phyloP scores from a whole-genome alignment of 2,329 filamentous ascomycete genomes.

The Chalara sp. region DNA sequence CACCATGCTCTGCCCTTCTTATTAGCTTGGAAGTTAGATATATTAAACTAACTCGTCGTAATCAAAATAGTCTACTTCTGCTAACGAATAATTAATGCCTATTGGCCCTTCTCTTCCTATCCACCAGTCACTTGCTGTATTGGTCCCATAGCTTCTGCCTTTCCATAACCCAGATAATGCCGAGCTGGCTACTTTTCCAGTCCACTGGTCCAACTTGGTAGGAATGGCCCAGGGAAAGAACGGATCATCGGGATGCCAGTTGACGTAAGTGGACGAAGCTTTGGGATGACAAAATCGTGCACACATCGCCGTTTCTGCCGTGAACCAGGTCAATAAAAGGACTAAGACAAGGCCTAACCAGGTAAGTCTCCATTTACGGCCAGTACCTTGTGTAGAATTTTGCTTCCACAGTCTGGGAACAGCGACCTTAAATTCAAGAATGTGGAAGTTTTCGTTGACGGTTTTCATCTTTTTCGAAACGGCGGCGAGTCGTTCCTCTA shows the following conservation, averaged over 20 bases:
- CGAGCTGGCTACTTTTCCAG: slow-evolving; percentile 18
- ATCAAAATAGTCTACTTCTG: background rate
- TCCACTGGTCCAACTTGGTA: slow-evolving; percentile 57
- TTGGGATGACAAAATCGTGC: slow-evolving; percentile 45
- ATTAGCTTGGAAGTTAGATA: too few relatives aligned
- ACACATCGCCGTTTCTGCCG: slow-evolving; percentile 48
- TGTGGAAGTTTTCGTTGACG: slow-evolving; percentile 1
- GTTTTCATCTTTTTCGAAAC: background rate
- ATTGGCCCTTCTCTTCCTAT: slow-evolving; percentile 1
- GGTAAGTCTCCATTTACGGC: slow-evolving; percentile 17
- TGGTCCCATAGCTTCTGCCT: background rate
- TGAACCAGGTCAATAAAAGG: slow-evolving; percentile 44
- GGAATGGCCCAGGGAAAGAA: slow-evolving; percentile 54
- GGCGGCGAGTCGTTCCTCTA: background rate
- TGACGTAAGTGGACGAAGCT: slow-evolving; percentile 34
- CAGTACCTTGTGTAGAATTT: background rate
- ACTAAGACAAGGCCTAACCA: slow-evolving; percentile 26
- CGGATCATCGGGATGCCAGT: slow-evolving; percentile 51
- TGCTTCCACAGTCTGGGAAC: slow-evolving; percentile 13
- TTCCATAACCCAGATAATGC: background rate
- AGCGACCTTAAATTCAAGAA: slow-evolving; percentile 15
- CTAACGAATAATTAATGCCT: background rate
- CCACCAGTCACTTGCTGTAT: slow-evolving; percentile 1
- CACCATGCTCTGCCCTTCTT: too few relatives aligned
- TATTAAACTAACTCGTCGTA: background rate